Base-by-base conservation (phyloP, 768 basidiomycete genomes). In the Pholiota microspora region DNA sequence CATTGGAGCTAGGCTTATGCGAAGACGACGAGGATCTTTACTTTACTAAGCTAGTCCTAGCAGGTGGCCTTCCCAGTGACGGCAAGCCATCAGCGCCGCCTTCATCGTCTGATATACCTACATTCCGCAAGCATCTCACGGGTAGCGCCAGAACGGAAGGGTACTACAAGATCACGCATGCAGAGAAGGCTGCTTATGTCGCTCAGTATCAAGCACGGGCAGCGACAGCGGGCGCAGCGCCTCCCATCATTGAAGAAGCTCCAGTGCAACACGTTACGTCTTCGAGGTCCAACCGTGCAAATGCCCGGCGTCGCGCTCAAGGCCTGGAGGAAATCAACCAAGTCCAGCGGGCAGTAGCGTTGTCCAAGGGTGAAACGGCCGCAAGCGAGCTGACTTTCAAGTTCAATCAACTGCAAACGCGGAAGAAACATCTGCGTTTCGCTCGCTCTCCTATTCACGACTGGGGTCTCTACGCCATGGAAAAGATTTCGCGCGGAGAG, bases 381-480 rank as follows among this genome's bases (percentile, higher is more conserved):
- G 82, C 85, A 21, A 83, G 76, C 49, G 82, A 92, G 67, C 69
- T 90, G 38, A 77, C 75, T n/a, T 89, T 97, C 79, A 96, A 97
- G 77, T 98, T 98, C 78, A 98, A 98, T 70, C 97, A 98, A 74
- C 82, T 99, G 21, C 92, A 97, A 71, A 94, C 95, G 31, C 77
- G 97, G 59, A 98, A 98, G 84, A 99, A 99, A 75, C 94, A 96
- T 63, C 81, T 99, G 31, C 86, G 93, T 29, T 99, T 99, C 64
- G 90, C 93, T 3, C 79, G 94, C 36, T 94, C 92, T 23, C 94
- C 94, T 15, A 99, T 99, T 55, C 96, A 99, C 66, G 95, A 96
- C 63, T 99, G 96, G 91, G 97, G 97, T 3, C 68, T 99, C 65
- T 99, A 98, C 68, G 95, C 97, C 27, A 91, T 97, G 90, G 97